Base-by-base conservation (phyloP, 371 early-diverging fungal species). In the Quaeritorhiza haematococci region DNA sequence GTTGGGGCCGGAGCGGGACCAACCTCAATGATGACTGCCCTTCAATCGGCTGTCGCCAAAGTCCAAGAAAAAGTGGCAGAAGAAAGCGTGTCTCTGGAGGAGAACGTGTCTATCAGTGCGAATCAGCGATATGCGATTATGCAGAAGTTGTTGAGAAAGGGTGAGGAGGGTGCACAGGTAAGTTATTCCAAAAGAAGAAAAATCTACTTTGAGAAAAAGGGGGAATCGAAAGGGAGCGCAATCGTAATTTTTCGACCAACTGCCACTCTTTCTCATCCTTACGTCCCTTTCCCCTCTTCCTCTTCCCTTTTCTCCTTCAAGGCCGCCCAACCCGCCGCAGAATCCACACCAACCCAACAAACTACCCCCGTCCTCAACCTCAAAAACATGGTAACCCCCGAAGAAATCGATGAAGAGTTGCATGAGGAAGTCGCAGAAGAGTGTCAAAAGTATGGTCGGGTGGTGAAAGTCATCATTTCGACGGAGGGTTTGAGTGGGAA, bases 381-480 rank as follows among this genome's bases (percentile, higher is more conserved):
- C 28, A 35, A 44, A 30, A 67, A 73, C 59, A 69, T 73, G 79
- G 82, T 88, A 13, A 79, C 81, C 1, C 82, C 84, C 28, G 87
- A 85, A 4, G 84, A 87, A 47, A 81, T 85, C 3, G 91, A 91
- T 59, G 84, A 85, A 52, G 72, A 74, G 45, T 64, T 91, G 4
- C 81, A 86, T 59, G 79, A 82, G 21, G 91, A 91, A 67, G 88
- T 88, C 23, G 78, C 83, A 1, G 84, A 83, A 8, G 91, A 91
- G 63, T 88, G 88, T 56, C 68, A 74, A 26, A 85, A 86, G 61
- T 91, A 82, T 51, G 91, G 91, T 0, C 58, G 73, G 32, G 89
- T 91, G 0, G 76, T 78, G 21, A 66, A 82, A 29, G 88, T 89
- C 45, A 64, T 84, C 33, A 79, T 88, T n/a, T 64, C 76, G 82